phyloP scores from a whole-genome alignment of 768 basidiomycete species.

The Cantharellus anzutake region DNA sequence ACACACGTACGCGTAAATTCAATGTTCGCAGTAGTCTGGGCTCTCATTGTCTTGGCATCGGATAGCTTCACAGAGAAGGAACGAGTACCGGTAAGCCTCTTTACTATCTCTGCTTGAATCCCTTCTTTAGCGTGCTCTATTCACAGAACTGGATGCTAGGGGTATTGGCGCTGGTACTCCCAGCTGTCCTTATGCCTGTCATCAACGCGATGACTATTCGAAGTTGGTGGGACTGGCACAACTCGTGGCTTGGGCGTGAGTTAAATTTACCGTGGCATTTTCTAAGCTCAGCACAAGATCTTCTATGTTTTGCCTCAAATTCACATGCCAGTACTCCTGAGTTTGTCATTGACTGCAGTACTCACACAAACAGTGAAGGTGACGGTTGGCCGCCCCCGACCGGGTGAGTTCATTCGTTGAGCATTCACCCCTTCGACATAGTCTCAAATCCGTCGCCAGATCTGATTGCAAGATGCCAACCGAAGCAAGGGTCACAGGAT shows the following conservation, averaged over 20 bases:
- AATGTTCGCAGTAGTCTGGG: slow-evolving; percentile 13
- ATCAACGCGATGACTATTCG: slow-evolving; percentile 55
- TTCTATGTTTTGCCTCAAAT: too few species aligned
- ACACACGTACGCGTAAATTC: slow-evolving; percentile 19
- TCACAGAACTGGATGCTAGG: slow-evolving; percentile 12
- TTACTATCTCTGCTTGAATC: too few species aligned
- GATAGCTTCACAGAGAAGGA: slow-evolving; percentile 51
- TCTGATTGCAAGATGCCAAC: slow-evolving; percentile 52
- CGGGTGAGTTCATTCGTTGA: slow-evolving; percentile 28
- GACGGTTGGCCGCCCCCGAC: slow-evolving; percentile 69
- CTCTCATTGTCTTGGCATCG: slow-evolving; percentile 4
- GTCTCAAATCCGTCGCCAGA: slow-evolving; percentile 21
- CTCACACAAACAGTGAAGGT: slow-evolving; percentile 75
- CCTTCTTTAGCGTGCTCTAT: too few species aligned
- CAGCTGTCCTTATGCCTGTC: slow-evolving; percentile 45
- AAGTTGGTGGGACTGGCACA: slow-evolving; percentile 84
- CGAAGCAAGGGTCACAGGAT: slow-evolving; percentile 41
- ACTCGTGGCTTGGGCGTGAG: slow-evolving; percentile 14
- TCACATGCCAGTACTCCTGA: slow-evolving; percentile 37
- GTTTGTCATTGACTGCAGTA: slow-evolving; percentile 55
- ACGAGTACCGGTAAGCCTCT: slow-evolving; percentile 61
- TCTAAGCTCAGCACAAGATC: too few species aligned
- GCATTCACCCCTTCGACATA: background rate
- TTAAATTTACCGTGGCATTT: background rate
- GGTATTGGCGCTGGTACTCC: slow-evolving; percentile 36